phyloP scores from a whole-genome alignment of 768 basidiomycete genomes.

The Bullera alba region DNA sequence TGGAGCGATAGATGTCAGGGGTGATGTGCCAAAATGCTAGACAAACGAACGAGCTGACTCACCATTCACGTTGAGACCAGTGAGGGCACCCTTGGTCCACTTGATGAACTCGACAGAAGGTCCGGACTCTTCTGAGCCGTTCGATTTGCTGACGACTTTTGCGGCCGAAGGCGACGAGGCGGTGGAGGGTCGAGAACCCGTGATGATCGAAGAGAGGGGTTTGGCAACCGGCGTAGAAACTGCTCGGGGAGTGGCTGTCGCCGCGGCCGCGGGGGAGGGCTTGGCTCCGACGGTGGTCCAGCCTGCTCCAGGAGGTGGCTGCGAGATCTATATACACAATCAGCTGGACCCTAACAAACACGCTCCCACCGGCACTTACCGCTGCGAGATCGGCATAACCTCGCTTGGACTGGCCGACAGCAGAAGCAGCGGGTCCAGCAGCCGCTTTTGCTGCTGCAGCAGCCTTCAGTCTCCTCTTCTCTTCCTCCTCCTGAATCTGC shows the following conservation, averaged over 20 bases:
- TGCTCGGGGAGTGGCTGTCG: slow-evolving; percentile 12
- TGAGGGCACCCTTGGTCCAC: slow-evolving; percentile 80
- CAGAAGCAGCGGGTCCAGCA: slow-evolving; percentile 47
- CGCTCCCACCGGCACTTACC: slow-evolving; percentile 8
- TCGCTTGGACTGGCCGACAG: slow-evolving; percentile 52
- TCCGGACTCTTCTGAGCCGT: slow-evolving; percentile 59
- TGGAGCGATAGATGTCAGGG: slow-evolving; percentile 42
- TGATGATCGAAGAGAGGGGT: slow-evolving; percentile 27
- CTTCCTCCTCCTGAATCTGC: slow-evolving; percentile 98
- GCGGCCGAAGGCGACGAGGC: slow-evolving; percentile 24
- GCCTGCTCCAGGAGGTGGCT: slow-evolving; percentile 51
- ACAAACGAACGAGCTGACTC: slow-evolving; percentile 20
- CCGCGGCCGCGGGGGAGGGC: slow-evolving; percentile 36
- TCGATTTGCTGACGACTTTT: slow-evolving; percentile 46
- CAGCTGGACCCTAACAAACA: not conserved
- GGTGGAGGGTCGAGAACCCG: slow-evolving; percentile 35
- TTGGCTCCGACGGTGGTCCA: slow-evolving; percentile 85
- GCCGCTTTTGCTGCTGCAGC: slow-evolving; percentile 49
- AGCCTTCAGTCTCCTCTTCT: slow-evolving; percentile 63
- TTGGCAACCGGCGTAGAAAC: slow-evolving; percentile 42
- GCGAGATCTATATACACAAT: slow-evolving; percentile 22
- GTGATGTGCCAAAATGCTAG: not conserved
- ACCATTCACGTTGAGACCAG: slow-evolving; percentile 69
- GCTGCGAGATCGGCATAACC: slow-evolving; percentile 72
- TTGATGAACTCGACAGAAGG: slow-evolving; percentile 86